Evolutionary conservation across 768 basidiomycete genomes (phyloP), one percentile per base, ranked within the genome.

Genomic region (Mycena indigotica): DNA sequence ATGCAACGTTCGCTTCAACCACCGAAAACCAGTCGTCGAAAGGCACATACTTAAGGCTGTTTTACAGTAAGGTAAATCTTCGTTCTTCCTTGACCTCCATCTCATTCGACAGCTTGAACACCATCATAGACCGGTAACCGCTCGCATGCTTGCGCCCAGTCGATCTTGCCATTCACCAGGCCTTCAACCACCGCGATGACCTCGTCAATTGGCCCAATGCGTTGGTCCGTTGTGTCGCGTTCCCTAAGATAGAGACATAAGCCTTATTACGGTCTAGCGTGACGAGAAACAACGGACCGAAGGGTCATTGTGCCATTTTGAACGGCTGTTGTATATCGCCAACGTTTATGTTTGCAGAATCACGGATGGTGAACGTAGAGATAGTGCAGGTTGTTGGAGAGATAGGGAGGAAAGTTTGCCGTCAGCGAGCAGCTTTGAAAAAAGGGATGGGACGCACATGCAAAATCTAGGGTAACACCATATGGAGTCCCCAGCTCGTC

Each of bases 401-500:
- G n/a, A n/a, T n/a, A n/a, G n/a, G n/a, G n/a, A n/a, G n/a, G n/a
- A n/a, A n/a, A 39, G 48, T 30, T n/a, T 35, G 23, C 21, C 25
- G 38, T 53, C 50, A 46, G 32, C 19, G n/a, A n/a, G n/a, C n/a
- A n/a, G n/a, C n/a, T n/a, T n/a, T n/a, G n/a, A n/a, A 45, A 55
- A 46, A 52, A 57, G 30, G 45, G 46, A 56, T 32, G 13, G 48
- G 50, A 78, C 78, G 68, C 72, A 80, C 79, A 81, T 51, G 95
- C 97, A 75, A 98, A 98, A 73, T 98, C 96, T 55, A 98, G 81
- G 1, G 97, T 99, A 56, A 96, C 81, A 50, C 96, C 97, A 73
- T 89, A 99, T 1, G 97, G 97, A 28, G 97, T 98, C 62, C 97
- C 97, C 44, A 99, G 83, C 75, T 98, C 97, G 74, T 99, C 97